These are phyloP conservation scores for Trypanosoma lewisi DNA, from an alignment of 208 protist species.

Conservation along the genomic window DNA sequence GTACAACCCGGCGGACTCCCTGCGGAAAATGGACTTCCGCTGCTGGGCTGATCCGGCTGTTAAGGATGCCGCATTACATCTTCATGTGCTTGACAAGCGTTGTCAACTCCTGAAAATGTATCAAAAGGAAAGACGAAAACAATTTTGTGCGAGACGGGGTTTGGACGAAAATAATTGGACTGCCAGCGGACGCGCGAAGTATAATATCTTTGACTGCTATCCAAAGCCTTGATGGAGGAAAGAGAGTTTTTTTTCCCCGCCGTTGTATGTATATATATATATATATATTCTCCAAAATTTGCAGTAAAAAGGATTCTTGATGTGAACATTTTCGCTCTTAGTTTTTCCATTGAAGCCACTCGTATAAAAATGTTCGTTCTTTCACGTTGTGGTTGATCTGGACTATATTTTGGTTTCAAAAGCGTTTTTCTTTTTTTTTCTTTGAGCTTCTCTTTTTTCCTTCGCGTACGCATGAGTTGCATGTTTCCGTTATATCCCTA, in stretches of 20 bases:
- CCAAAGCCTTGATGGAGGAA: neutral
- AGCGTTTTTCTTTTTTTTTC: neutral
- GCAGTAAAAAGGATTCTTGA: too few relatives aligned
- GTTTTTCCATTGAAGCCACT: neutral
- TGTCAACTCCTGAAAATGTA: slow-evolving; percentile 21
- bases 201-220: neutral
- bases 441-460: slow-evolving; percentile 11
- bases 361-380: too few relatives aligned
- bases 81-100: slow-evolving; percentile 30
- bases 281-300: too few relatives aligned
- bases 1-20: neutral
- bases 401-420: slow-evolving; percentile 9
- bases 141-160: slow-evolving; percentile 16
- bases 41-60: slow-evolving; percentile 35
- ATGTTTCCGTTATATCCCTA: too few relatives aligned
- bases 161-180: neutral
- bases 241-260: too few relatives aligned
- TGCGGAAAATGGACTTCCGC: slow-evolving; percentile 9
- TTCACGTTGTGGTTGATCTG: neutral
- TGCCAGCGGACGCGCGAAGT: neutral
- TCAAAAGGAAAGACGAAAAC: slow-evolving; percentile 9
- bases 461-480: neutral
- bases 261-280: neutral
- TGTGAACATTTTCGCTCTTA: neutral
- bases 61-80: slow-evolving; percentile 20